Evolutionary conservation across 2,329 filamentous ascomycete genomes (phyloP), one percentile per base, ranked within the genome.

Genomic region (Fusarium sp.): DNA sequence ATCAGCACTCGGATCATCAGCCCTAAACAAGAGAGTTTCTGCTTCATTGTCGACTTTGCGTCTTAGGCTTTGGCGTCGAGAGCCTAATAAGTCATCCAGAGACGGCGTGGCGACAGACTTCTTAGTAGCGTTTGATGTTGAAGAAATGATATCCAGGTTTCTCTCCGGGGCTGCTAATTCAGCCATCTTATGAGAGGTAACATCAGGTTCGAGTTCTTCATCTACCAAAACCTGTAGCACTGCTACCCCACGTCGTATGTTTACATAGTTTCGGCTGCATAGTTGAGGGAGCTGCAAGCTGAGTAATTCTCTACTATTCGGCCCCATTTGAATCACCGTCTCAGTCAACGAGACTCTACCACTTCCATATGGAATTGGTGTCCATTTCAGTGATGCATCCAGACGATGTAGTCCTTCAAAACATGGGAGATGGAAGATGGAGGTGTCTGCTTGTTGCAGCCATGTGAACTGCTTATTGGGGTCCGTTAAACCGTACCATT

Each of bases 391-490:
- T 6, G 59, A 64, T 25, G 63, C 61, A 4, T 67, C 68, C 1
- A 74, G 47, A 4, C 41, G 46, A 17, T 32, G 35, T 9, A 68
- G n/a, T 7, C 44, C 50, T 2, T 40, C 47, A 3, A 46, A 15
- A 6, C 9, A 17, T 13, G 55, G 30, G 0, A 74, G 27, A n/a
- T 47, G 25, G 32, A 71, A 71, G 4, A 14, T 13, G 2, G 7
- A 23, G 2, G 43, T 6, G 6, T 55, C 19, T 2, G 52, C 52
- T 15, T 67, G 53, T 14, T 43, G 57, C 17, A 80, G 67, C 67
- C 71, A 75, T 1, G n/a, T 23, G 15, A 75, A 69, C 4, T 79
- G 77, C 7, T 56, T 25, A n/a, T 65, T 60, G 6, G 76, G 47
- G 5, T 15, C 70, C 30, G 58, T 68, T 11, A 56, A 15, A 20